These are phyloP conservation scores for Capronia epimyces DNA, from an alignment of 2,329 filamentous ascomycete genomes.

Conservation along the genomic window DNA sequence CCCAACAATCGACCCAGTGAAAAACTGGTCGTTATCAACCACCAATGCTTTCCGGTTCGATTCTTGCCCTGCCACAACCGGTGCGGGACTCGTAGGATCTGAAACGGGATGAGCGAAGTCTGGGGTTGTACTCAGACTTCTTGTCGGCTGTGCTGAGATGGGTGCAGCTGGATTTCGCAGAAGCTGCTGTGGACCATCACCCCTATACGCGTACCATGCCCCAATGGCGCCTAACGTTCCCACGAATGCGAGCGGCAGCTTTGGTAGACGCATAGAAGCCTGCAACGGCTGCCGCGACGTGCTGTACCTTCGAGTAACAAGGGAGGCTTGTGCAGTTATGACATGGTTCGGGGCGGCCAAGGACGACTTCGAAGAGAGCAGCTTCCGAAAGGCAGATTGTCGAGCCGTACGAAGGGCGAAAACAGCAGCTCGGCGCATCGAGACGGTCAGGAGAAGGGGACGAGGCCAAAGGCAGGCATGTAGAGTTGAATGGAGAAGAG, in stretches of 20 bases:
- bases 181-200: conserved; percentile 29
- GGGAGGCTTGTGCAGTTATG: conserved; percentile 33
- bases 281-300: conserved; percentile 36
- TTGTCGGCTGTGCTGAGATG: conserved; percentile 18
- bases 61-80: conserved; percentile 48
- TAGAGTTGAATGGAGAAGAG: conserved; percentile 3
- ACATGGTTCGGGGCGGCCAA: conserved; percentile 38
- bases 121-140: conserved; percentile 20
- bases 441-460: conserved; percentile 17
- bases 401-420: conserved; percentile 46
- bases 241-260: conserved; percentile 44
- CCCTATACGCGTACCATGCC: conserved; percentile 47
- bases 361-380: conserved; percentile 31
- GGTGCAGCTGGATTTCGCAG: conserved; percentile 24
- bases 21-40: conserved; percentile 84
- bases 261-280: conserved; percentile 47
- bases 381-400: conserved; percentile 42
- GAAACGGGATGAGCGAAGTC: conserved; percentile 15
- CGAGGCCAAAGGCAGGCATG: conserved; percentile 10
- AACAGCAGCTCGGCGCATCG: conserved; percentile 46
- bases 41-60: conserved; percentile 63
- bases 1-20: conserved; percentile 77
- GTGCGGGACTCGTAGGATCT: conserved; percentile 29
- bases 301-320: conserved; percentile 35
- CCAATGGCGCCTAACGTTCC: conserved; percentile 45